Percentiles rank a stretch among this genome's conserved stretches.
Conservation (phyloP, 2,329 filamentous ascomycete genomes). For the Colletotrichum noveboracense region DNA sequence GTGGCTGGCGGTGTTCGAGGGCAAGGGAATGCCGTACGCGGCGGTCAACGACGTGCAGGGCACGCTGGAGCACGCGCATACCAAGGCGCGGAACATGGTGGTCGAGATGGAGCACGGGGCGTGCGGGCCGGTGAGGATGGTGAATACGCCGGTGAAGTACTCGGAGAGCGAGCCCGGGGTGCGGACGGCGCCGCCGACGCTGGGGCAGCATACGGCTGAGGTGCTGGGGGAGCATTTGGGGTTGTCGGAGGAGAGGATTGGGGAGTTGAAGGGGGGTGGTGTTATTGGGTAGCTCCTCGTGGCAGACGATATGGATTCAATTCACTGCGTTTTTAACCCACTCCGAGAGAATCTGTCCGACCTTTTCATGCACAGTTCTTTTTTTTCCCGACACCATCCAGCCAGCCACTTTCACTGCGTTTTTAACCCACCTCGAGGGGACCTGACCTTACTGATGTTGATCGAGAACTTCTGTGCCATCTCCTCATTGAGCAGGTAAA, state of each 20-base stretch:
- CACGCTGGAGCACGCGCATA: constrained; percentile 85
- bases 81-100: constrained; percentile 86
- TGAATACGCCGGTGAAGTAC: constrained; percentile 95
- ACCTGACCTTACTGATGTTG: too few species aligned
- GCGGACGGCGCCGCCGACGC: constrained; percentile 77
- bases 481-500: too few species aligned
- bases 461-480: too few species aligned
- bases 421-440: too few species aligned
- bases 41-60: constrained; percentile 92
- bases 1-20: constrained; percentile 87
- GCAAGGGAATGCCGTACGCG: constrained; percentile 88
- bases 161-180: constrained; percentile 81
- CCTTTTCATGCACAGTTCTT: too few species aligned
- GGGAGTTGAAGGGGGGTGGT: constrained; percentile 66
- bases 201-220: constrained; percentile 88
- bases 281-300: constrained; percentile 69
- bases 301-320: too few species aligned
- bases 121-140: constrained; percentile 86
- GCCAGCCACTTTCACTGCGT: too few species aligned
- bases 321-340: too few species aligned
- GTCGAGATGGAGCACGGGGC: constrained; percentile 81
- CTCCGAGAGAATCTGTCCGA: too few species aligned
- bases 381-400: too few species aligned
- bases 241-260: constrained; percentile 63
- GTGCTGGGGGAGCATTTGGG: constrained; percentile 70